A percentile compares a stretch with the other conserved stretches of the same genome.
Evolutionary conservation across 106 monocot species (phyloP).

Genomic region (Allium cepa): DNA sequence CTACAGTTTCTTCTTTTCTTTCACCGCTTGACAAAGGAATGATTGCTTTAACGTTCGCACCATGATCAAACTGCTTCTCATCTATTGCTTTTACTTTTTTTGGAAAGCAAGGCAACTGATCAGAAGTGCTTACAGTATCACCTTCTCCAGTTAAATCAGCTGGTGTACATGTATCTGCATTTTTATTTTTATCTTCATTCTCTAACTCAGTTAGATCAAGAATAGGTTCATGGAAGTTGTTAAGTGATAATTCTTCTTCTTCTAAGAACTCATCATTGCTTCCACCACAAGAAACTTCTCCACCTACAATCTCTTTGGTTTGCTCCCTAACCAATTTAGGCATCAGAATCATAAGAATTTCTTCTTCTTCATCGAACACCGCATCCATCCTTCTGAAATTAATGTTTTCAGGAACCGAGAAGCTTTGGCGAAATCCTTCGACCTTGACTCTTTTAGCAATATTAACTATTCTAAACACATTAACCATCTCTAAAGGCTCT

Average conservation of each 20-base stretch:
- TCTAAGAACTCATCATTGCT: background rate
- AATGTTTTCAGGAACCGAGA: slow-evolving; percentile 30
- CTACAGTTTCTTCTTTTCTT: background rate
- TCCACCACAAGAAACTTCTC: background rate
- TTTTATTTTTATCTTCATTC: background rate
- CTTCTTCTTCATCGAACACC: slow-evolving; percentile 32
- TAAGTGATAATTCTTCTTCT: background rate
- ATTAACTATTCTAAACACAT: slow-evolving; percentile 14
- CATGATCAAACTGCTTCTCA: background rate
- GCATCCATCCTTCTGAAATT: slow-evolving; percentile 26
- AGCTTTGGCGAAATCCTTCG: slow-evolving; percentile 24
- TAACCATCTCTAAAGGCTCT: slow-evolving; percentile 14
- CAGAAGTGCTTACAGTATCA: background rate
- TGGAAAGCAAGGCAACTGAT: background rate
- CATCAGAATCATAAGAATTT: slow-evolving; percentile 19
- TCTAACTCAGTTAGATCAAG: background rate
- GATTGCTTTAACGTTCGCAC: background rate
- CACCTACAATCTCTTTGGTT: slow-evolving; percentile 8
- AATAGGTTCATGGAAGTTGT: background rate
- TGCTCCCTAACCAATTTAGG: slow-evolving; percentile 21
- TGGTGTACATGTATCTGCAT: background rate
- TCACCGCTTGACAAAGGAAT: background rate
- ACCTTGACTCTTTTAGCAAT: slow-evolving; percentile 11
- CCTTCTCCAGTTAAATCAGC: background rate
- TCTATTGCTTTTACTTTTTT: background rate